Conservation (phyloP, 1,139 yeast genomes). For the Ogataea hybrid region DNA sequence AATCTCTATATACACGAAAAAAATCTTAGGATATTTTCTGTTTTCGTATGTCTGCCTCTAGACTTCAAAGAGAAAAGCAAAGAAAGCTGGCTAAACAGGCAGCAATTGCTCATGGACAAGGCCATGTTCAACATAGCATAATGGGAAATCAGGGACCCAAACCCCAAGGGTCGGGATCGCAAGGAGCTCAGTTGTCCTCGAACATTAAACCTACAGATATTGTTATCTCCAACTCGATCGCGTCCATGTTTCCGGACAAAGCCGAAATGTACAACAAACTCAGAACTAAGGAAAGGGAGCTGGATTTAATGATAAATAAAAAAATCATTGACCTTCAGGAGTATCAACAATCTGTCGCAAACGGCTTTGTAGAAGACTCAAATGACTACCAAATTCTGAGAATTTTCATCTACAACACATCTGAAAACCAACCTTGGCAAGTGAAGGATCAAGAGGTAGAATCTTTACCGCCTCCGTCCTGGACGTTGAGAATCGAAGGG, state of each 20-base stretch:
- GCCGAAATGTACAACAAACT: constrained; percentile 67
- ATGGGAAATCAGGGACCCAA: constrained; percentile 14
- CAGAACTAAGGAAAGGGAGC: constrained; percentile 71
- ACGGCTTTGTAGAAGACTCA: constrained; percentile 43
- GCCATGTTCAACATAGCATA: constrained; percentile 10
- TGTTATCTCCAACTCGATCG: constrained; percentile 59
- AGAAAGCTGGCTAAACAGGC: constrained; percentile 16
- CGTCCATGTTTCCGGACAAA: constrained; percentile 63
- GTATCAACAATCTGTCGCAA: constrained; percentile 37
- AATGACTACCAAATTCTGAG: constrained; percentile 56
- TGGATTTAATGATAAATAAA: constrained; percentile 79
- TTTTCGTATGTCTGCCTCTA: constrained; percentile 10
- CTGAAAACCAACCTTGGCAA: constrained; percentile 94
- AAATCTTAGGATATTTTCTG: neutral
- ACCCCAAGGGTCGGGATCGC: constrained; percentile 16
- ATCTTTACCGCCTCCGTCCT: constrained; percentile 48
- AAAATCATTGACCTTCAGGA: constrained; percentile 87
- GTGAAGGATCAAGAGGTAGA: constrained; percentile 37
- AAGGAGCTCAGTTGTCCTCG: constrained; percentile 23
- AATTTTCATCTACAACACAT: constrained; percentile 77
- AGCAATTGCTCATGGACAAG: constrained; percentile 14
- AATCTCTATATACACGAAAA: constrained; percentile 5
- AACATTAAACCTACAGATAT: constrained; percentile 67
- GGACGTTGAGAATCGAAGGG: constrained; percentile 92
- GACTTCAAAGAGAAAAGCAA: constrained; percentile 20